phyloP scores from a whole-genome alignment of 192 early-diverging fungal species.

The Podila minutissima region DNA sequence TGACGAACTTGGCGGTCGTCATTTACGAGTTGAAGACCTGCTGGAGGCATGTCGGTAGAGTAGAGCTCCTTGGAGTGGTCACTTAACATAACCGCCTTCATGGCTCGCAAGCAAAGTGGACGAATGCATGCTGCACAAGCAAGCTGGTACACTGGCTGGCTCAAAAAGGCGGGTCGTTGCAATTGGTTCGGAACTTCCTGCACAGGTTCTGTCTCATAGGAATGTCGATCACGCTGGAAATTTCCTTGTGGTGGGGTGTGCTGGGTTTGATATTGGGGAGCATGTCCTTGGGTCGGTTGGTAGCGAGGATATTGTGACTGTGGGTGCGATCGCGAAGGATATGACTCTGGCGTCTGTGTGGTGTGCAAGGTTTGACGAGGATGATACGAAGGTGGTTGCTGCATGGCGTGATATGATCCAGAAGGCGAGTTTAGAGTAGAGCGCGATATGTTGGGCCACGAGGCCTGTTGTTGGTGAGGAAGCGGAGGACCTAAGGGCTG shows the following conservation, averaged over 20 bases:
- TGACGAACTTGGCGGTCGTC: conserved; percentile 48
- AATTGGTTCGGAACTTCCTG: neutral
- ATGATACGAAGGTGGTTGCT: conserved; percentile 2
- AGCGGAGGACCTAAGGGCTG: neutral
- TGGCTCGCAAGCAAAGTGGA: conserved; percentile 34
- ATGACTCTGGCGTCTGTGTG: neutral
- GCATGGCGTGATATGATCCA: neutral
- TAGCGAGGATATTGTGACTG: conserved; percentile 5
- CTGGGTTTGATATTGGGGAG: neutral
- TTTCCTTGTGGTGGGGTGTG: neutral
- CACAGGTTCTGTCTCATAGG: neutral
- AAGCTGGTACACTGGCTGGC: conserved; percentile 47
- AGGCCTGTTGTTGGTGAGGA: neutral
- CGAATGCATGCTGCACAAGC: conserved; percentile 44
- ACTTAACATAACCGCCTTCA: conserved; percentile 51
- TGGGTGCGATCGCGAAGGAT: conserved; percentile 2
- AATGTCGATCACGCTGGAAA: neutral
- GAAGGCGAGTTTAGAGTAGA: neutral
- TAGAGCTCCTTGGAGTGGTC: conserved; percentile 49
- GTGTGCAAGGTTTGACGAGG: neutral
- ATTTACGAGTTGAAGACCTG: conserved; percentile 39
- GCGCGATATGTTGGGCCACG: neutral
- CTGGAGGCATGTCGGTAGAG: conserved; percentile 47
- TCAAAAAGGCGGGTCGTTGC: conserved; percentile 32
- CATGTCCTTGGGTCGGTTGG: neutral